Base-by-base conservation (phyloP, 106 monocot genomes). In the Phalaenopsis equestris region DNA sequence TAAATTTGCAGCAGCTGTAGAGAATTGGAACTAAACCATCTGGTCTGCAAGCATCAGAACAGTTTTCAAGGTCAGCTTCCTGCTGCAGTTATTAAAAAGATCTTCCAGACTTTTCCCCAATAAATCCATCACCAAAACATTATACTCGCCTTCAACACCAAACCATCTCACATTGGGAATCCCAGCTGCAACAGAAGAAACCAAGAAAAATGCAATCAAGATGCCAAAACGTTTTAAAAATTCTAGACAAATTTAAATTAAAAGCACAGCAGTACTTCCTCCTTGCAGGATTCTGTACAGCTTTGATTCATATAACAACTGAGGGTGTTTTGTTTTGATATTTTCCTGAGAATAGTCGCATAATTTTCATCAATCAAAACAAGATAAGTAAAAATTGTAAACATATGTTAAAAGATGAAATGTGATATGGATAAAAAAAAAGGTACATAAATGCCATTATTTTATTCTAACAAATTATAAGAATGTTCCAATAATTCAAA, bases 41-140 rank as follows among this genome's bases (percentile, higher is more conserved):
- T 89, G 88, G 81, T 89, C 88, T 11, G 88, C 88, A 30, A 88
- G 72, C 88, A 89, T 89, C 42, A 89, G 55, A 76, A 89, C 88
- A 42, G 88, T 86, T 79, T 89, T 89, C 30, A 89, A 41, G 15
- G 89, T 86, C 30, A 89, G 77, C 61, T 84, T 86, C 18, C 89
- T 79, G 36, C 84, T 84, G 74, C 88, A 89, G 75, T 78, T 86
- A 76, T 78, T 79, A 64, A 89, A 89, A 52, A 89, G 76, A 73
- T 89, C 89, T 77, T 89, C 89, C 42, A 89, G 86, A 77, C 89
- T 89, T 76, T 86, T 86, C 73, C 89, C 89, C 1, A 89, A 47
- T 36, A 89, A 82, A 84, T 89, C 89, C 76, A 89, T 89, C 41
- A 89, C 88, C 36, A 89, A 81, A 23, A 89, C 83, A 86, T 89